Base-by-base conservation (phyloP, 768 basidiomycete genomes). In the Lentinula aciculospora region DNA sequence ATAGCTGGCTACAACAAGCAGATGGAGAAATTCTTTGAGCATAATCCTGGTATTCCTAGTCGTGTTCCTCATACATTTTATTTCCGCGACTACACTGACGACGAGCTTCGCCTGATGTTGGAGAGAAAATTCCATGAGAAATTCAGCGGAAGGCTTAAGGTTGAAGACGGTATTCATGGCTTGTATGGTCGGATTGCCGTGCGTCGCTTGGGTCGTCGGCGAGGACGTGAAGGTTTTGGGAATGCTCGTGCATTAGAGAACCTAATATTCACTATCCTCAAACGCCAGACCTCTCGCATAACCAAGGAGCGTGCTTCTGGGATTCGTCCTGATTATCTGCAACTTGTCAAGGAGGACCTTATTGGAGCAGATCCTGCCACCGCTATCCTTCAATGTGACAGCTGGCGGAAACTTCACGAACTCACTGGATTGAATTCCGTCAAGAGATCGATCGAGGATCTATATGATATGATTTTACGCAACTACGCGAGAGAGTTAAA, bases 1-100 rank as follows among this genome's bases (percentile, higher is more conserved):
- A 72, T 89, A 2, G 87, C 88, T 0, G 87, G 87, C 3, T 89
- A 89, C 65, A 79, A 72, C 66, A 83, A 80, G 55, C 74, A 89
- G 67, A 88, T 89, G 88, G 87, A 89, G 61, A 81, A 76, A 44
- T 89, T 89, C 70, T 88, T 89, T 59, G 86, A 88, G 59, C 86
- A 87, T 59, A 88, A 89, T 62, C 86, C 87, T 2, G 87, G 87
- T 1, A 66, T 89, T 12, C 68, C 70, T 7, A 87, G 86, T 68
- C 83, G 87, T n/a, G 82, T 89, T 8, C 88, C 87, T 0, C 78
- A 83, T 59, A 68, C 66, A 34, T 71, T 89, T 31, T 70, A 80
- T 12, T 88, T 89, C 61, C 67, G 69, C 1, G 87, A 89, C 61
- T 89, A 88, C 39, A 57, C 23, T 3, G 76, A 78, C 34, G 34